Evolutionary conservation across 1,139 yeast species (phyloP).

Genomic region (Schizosaccharomyces versatilis): DNA sequence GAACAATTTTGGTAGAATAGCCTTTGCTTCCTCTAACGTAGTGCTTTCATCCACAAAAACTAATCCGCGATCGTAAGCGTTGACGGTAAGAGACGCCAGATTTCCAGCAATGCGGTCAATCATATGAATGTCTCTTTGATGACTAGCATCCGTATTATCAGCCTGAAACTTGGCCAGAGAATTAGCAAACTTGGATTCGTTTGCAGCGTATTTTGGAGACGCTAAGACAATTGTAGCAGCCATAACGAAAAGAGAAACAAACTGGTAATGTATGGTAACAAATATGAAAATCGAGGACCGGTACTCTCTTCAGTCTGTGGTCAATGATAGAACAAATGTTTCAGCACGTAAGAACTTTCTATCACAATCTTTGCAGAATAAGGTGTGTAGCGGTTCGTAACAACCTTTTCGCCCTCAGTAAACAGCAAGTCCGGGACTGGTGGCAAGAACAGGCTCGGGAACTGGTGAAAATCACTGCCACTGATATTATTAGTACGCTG

Average conservation of each 20-base stretch:
- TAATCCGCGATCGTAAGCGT: conserved; percentile 20
- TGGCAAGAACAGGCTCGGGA: no score
- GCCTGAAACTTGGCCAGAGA: neutral
- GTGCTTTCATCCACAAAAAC: conserved; percentile 26
- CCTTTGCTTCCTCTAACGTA: neutral
- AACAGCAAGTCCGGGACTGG: no score
- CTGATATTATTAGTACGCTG: no score
- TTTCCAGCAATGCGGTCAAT: neutral
- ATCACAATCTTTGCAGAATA: no score
- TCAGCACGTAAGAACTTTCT: no score
- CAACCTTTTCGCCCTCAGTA: no score
- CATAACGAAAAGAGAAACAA: neutral
- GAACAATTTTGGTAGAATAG: neutral
- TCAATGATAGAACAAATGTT: no score
- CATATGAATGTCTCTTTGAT: neutral
- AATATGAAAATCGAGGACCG: neutral
- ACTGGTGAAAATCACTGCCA: no score
- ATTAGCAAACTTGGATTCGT: neutral
- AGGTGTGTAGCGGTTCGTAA: no score
- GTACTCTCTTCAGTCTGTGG: no score
- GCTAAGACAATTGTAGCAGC: neutral
- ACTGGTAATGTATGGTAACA: neutral
- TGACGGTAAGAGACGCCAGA: neutral
- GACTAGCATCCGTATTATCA: neutral
- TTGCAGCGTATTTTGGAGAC: neutral